phyloP scores from a whole-genome alignment of 2,329 filamentous ascomycete genomes.

The Dactylonectria estremocensis region DNA sequence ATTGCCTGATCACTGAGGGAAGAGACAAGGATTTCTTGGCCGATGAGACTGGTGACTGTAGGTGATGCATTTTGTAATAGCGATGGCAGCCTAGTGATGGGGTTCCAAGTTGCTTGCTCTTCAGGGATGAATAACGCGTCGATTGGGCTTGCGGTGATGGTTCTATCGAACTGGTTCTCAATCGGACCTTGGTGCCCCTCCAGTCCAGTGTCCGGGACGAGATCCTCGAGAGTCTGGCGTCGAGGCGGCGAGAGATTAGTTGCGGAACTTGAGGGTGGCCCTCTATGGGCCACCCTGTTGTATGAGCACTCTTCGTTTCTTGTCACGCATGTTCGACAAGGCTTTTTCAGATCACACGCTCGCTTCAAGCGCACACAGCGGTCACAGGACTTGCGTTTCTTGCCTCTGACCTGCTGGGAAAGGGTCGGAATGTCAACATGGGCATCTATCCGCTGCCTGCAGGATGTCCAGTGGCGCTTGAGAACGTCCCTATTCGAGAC shows the following conservation, averaged over 20 bases:
- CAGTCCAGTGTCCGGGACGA: neutral
- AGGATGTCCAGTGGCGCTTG: slow-evolving; percentile 7
- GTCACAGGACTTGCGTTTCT: slow-evolving; percentile 14
- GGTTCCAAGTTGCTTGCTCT: neutral
- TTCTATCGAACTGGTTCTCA: too few relatives aligned
- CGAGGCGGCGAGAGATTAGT: neutral
- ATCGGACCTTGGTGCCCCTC: neutral
- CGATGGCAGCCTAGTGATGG: neutral
- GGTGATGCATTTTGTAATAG: neutral
- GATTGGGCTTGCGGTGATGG: too few relatives aligned
- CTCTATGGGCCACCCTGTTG: neutral
- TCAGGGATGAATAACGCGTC: neutral
- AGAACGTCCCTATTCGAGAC: neutral
- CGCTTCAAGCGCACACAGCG: slow-evolving; percentile 6
- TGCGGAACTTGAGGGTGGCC: neutral
- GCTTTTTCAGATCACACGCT: slow-evolving; percentile 4
- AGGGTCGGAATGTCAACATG: slow-evolving; percentile 4
- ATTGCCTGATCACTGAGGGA: too few relatives aligned
- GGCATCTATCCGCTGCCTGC: slow-evolving; percentile 2
- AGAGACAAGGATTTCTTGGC: neutral
- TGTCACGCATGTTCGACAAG: neutral
- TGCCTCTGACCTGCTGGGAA: slow-evolving; percentile 7
- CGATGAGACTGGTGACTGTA: neutral
- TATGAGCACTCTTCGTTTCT: slow-evolving; percentile 5
- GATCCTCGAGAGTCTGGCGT: neutral